Base-by-base conservation (phyloP, 768 basidiomycete genomes). In the Thelephora aurantiotincta region DNA sequence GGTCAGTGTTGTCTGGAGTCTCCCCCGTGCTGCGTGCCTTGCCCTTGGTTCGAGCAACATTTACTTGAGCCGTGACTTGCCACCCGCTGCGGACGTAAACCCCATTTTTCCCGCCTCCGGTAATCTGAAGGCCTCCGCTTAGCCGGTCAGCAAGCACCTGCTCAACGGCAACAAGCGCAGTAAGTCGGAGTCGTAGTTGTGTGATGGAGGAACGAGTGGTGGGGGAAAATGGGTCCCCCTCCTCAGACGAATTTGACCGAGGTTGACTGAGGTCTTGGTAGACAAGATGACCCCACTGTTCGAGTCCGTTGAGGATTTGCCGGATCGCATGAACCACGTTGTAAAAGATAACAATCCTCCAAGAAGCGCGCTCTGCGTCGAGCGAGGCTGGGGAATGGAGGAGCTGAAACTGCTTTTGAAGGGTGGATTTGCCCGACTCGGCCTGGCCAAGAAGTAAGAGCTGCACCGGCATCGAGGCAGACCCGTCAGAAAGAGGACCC, bases 321-420 rank as follows among this genome's bases (percentile, higher is more conserved):
- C 63, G 59, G 41, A 71, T 58, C 5, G 68, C 66, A 13, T 60
- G 61, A 35, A 64, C 62, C 47, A 89, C 70, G 65, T 90, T 90
- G 68, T 84, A 80, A 63, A 84, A 86, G 26, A 90, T 79, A 26
- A 88, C 78, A 2, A 82, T 77, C 16, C 77, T 73, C 87, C 88
- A 90, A 3, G 75, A 77, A 0, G 78, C 73, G 19, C 82, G 77
- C 64, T 83, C 81, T 45, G 69, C 65, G 38, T 88, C 82, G 33
- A 89, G 73, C 0, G 78, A 67, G 49, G 74, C 70, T 2, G 82
- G 78, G 18, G 82, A 80, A 57, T 87, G 85, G 60, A 78, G 78
- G 1, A 88, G 69, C 58, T 89, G 84, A 57, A 89, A 86, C 60
- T 89, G 85, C 58, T 88, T 88, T 57, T 82, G 82, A 7, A 89